Evolutionary conservation across 2,329 filamentous ascomycete species (phyloP), one percentile per base, ranked within the genome.

Genomic region (Verticillium nubilum): DNA sequence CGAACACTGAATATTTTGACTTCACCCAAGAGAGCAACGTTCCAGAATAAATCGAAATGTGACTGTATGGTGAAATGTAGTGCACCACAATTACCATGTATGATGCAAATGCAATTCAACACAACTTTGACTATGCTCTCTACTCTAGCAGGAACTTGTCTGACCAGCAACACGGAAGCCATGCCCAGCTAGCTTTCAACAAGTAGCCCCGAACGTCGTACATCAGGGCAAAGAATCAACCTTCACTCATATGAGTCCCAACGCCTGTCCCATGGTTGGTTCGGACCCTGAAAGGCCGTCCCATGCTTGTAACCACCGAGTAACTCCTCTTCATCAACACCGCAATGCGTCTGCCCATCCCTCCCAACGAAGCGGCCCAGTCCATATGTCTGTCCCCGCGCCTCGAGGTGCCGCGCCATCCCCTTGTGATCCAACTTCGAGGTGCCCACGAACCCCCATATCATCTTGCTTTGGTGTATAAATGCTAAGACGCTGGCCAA

Each of bases 391-490:
- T 88, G 88, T 37, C 82, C 81, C n/a, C 83, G 73, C 10, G 70
- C 74, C 61, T 84, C 83, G 35, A 93, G 77, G 69, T 80, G 79
- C 59, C 73, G 72, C 63, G 82, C 84, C 85, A 91, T 90, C 68
- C 85, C 74, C 15, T 77, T 74, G 58, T 82, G 85, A 64, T 79
- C 82, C 56, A 87, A 73, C 73, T 84, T 84, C 62, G 87, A 83
- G 25, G 88, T 91, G 50, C 84, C 86, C 15, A 91, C 86, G 71
- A 93, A 93, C 67, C 86, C 84, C 63, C 86, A 86, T 53, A 93
- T 75, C 90, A 93, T 92, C 73, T 89, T 90, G 71, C 84, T 88
- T 74, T 92, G 89, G 72, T 93, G 87, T 61, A 93, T 89, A 68
- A 89, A 93, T 0, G 88, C 89, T 58, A 94, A 78, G 58, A 92